phyloP scores from a whole-genome alignment of 371 early-diverging fungal species.

The Phascolomyces articulosus region DNA sequence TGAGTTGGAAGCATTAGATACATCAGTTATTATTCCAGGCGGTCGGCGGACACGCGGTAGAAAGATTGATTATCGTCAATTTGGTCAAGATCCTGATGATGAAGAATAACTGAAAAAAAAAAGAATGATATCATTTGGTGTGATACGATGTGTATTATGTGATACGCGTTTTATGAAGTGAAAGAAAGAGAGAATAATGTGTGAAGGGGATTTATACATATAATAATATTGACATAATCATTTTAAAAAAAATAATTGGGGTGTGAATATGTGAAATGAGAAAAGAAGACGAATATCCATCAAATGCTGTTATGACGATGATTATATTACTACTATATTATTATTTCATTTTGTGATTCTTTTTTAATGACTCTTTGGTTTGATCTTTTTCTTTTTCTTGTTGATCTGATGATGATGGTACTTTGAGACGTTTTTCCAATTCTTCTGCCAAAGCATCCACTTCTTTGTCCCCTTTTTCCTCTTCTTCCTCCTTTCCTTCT shows the following conservation, averaged over 20 bases:
- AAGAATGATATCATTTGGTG: neutral
- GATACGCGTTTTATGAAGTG: neutral
- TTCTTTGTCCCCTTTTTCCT: constrained; percentile 25
- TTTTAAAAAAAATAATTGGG: no score
- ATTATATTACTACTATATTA: no score
- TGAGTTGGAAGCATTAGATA: constrained; percentile 65
- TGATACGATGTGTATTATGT: neutral
- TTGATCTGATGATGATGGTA: constrained; percentile 18
- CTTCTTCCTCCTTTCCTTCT: constrained; percentile 19
- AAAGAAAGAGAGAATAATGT: constrained; percentile 9
- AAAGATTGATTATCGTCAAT: constrained; percentile 71
- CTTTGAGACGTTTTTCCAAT: constrained; percentile 33
- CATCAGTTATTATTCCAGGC: constrained; percentile 61
- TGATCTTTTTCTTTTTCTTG: constrained; percentile 12
- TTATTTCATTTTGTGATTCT: no score
- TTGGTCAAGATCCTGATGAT: constrained; percentile 66
- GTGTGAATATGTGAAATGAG: no score
- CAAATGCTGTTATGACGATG: no score
- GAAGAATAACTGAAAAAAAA: constrained; percentile 15
- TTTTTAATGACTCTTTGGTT: constrained; percentile 1
- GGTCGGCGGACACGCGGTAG: constrained; percentile 75
- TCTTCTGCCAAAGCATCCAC: constrained; percentile 34
- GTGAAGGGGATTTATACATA: no score
- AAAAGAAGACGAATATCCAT: no score
- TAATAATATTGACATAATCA: no score